These are phyloP conservation scores for Scalesia atractyloides DNA, from an alignment of 129 eudicot species.

Conservation along the genomic window DNA sequence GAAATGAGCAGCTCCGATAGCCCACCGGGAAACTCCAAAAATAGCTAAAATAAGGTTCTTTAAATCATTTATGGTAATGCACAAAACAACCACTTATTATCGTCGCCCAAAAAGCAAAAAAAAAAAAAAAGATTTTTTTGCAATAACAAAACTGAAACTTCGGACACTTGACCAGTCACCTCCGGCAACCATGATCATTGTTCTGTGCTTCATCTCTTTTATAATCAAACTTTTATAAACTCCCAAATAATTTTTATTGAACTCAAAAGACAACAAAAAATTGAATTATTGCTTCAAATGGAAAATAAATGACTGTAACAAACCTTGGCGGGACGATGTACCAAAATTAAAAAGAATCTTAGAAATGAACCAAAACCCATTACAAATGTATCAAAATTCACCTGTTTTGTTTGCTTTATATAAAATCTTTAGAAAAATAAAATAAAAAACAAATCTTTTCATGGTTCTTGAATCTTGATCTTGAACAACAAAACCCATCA, in stretches of 20 bases:
- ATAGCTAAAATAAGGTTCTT: background rate
- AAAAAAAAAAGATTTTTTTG: background rate
- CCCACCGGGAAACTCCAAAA: background rate
- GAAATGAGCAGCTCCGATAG: background rate
- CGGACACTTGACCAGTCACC: background rate
- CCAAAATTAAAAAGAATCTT: conserved; percentile 8
- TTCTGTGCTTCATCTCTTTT: conserved; percentile 8
- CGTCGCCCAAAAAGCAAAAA: background rate
- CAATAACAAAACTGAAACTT: background rate
- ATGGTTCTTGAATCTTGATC: background rate
- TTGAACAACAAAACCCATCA: background rate
- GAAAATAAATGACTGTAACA: conserved; percentile 16
- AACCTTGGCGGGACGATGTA: conserved; percentile 38
- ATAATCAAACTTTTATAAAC: background rate
- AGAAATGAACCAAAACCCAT: background rate
- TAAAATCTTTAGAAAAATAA: background rate
- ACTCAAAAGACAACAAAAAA: background rate
- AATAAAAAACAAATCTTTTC: conserved; percentile 1
- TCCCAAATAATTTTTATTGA: conserved; percentile 17
- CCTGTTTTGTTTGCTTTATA: background rate
- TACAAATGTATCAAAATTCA: background rate
- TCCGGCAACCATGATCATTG: conserved; percentile 13
- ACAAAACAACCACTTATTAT: background rate
- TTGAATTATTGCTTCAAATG: background rate
- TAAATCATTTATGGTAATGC: background rate